Evolutionary conservation across 805 yeast species (phyloP).

Genomic region (Saitoella complicata): DNA sequence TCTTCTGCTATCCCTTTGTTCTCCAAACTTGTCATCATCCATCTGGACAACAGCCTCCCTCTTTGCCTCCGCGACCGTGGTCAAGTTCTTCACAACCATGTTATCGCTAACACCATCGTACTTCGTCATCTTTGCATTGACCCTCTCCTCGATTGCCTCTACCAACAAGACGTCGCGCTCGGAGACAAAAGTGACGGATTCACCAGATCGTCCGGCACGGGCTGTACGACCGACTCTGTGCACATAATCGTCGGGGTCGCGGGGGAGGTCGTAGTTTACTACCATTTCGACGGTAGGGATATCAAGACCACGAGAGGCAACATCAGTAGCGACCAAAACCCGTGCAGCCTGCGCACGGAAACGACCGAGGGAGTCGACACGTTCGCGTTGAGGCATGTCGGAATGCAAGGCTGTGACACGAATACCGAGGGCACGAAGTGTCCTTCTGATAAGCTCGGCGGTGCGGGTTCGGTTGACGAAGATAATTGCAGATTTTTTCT

Average conservation of each 20-base stretch:
- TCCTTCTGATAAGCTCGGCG: constrained; percentile 73
- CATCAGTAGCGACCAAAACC: constrained; percentile 87
- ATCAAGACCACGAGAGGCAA: constrained; percentile 93
- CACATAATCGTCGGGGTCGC: constrained; percentile 89
- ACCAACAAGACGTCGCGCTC: constrained; percentile 74
- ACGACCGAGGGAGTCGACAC: constrained; percentile 80
- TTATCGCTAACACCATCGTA: constrained; percentile 60
- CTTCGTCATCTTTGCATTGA: constrained; percentile 62
- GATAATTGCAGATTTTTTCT: constrained; percentile 57
- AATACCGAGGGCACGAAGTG: constrained; percentile 54
- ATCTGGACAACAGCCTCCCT: constrained; percentile 84
- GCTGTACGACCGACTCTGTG: constrained; percentile 99
- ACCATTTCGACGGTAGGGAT: constrained; percentile 86
- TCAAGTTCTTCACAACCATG: constrained; percentile 52
- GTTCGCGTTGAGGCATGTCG: constrained; percentile 81
- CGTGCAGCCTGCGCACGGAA: constrained; percentile 91
- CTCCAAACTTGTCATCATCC: constrained; percentile 85
- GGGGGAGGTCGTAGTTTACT: constrained; percentile 81
- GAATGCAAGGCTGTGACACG: constrained; percentile 85
- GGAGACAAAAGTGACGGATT: constrained; percentile 62
- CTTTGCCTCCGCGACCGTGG: constrained; percentile 61
- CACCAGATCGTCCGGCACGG: constrained; percentile 88
- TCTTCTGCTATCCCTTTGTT: constrained; percentile 38
- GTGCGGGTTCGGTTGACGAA: constrained; percentile 84
- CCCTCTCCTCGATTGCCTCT: constrained; percentile 72